phyloP scores from a whole-genome alignment of 768 basidiomycete species.

The Tulasnella calospora region DNA sequence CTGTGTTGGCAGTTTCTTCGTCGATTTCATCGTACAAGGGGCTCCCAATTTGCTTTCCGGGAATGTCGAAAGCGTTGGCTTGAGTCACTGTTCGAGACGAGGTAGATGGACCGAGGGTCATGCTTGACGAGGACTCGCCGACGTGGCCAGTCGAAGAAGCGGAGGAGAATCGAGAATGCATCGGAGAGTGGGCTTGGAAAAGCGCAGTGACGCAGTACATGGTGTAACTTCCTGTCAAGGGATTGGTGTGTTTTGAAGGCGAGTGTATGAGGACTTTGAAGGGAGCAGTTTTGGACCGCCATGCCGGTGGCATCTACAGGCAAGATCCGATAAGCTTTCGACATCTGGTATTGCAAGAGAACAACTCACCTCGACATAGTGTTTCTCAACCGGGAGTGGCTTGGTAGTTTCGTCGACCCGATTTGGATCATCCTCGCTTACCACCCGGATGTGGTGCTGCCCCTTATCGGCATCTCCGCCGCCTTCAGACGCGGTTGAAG shows the following conservation, averaged over 20 bases:
- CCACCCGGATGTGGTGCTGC: neutral
- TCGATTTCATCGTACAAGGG: conserved; percentile 6
- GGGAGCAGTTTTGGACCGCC: conserved; percentile 66
- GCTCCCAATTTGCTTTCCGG: conserved; percentile 13
- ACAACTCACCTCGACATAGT: conserved; percentile 62
- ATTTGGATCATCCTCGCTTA: conserved; percentile 1
- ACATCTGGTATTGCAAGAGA: neutral
- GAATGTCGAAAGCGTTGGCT: conserved; percentile 1
- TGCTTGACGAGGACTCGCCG: neutral
- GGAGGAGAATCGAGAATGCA: conserved; percentile 21
- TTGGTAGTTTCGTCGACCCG: conserved; percentile 1
- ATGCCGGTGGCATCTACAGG: conserved; percentile 43
- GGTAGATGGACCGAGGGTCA: neutral
- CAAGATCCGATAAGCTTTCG: neutral
- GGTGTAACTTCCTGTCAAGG: conserved; percentile 66
- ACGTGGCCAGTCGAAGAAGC: neutral
- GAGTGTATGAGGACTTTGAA: conserved; percentile 76
- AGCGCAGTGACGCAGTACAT: conserved; percentile 70
- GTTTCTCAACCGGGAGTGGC: conserved; percentile 51
- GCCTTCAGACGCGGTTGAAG: neutral
- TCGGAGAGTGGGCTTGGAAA: conserved; percentile 41
- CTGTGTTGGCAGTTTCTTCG: conserved; percentile 33
- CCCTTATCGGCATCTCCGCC: neutral
- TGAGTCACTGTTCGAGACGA: conserved; percentile 29
- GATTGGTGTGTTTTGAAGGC: conserved; percentile 66